Percentiles rank a stretch among this genome's conserved stretches.
Evolutionary conservation across 768 basidiomycete species (phyloP).

Genomic region (Suillus weaverae): DNA sequence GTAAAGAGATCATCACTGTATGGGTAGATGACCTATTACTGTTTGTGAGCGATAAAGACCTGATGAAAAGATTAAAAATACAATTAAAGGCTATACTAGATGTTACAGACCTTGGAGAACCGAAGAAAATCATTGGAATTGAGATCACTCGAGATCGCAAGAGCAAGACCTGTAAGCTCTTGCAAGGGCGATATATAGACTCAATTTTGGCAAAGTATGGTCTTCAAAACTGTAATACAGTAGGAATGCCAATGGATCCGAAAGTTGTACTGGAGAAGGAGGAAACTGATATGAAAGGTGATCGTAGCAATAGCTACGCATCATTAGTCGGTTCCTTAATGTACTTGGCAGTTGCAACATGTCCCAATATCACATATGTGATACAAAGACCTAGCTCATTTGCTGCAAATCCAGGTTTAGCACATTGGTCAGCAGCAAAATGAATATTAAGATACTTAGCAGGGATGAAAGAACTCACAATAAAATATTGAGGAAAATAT

Average conservation of each 20-base stretch:
- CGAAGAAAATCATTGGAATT: conserved; percentile 26
- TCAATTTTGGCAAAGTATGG: background rate
- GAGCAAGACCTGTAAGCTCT: too few species aligned
- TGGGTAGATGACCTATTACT: conserved; percentile 33
- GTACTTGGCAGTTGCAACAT: conserved; percentile 19
- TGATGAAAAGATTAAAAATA: conserved; percentile 11
- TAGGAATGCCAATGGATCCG: conserved; percentile 5
- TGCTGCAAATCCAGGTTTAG: conserved; percentile 4
- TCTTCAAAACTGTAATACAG: conserved; percentile 1
- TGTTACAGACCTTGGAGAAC: conserved; percentile 24
- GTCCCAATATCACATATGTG: conserved; percentile 13
- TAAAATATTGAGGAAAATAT: conserved; percentile 11
- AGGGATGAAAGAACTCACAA: background rate
- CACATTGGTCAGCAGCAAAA: conserved; percentile 17
- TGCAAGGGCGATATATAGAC: too few species aligned
- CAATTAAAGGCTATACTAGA: conserved; percentile 16
- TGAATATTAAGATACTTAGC: conserved; percentile 15
- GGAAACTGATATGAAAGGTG: background rate
- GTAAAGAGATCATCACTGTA: conserved; percentile 22
- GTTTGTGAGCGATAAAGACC: conserved; percentile 1
- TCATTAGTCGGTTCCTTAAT: conserved; percentile 22
- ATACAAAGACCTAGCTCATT: conserved; percentile 12
- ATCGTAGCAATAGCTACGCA: background rate
- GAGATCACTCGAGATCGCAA: conserved; percentile 20
- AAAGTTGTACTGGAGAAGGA: background rate